Evolutionary conservation across 192 early-diverging fungal species (phyloP).

Genomic region (Gonapodya sp.): DNA sequence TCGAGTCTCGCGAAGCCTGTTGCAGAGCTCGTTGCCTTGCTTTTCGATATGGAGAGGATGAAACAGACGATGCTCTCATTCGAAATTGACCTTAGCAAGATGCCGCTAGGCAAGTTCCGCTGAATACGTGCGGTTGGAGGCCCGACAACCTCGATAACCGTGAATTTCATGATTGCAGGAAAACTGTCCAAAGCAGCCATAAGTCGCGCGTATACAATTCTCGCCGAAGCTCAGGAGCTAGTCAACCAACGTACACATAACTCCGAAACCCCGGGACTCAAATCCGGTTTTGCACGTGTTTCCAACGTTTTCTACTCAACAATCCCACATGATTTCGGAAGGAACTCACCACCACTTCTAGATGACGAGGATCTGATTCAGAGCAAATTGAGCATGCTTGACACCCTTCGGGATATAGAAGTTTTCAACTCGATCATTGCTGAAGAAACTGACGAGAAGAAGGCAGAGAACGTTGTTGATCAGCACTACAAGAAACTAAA

Average conservation of each 20-base stretch:
- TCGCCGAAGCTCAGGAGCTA: background rate
- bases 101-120: background rate
- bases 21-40: background rate
- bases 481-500: background rate
- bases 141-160: too few species aligned
- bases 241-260: background rate
- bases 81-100: background rate
- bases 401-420: conserved; percentile 57
- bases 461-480: background rate
- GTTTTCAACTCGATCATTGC: conserved; percentile 20
- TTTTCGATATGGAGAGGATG: background rate
- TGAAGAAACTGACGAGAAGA: background rate
- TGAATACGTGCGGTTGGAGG: too few species aligned
- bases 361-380: conserved; percentile 34
- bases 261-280: background rate
- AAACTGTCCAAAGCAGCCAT: background rate
- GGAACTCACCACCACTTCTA: conserved; percentile 37
- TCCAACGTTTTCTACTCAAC: conserved; percentile 56
- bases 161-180: background rate
- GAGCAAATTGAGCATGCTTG: conserved; percentile 53
- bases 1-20: background rate
- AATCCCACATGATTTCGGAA: conserved; percentile 58
- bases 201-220: background rate
- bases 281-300: conserved; percentile 9
- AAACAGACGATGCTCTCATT: background rate